Evolutionary conservation across 345 rosid species (phyloP).

Genomic region (Populus davidiana): DNA sequence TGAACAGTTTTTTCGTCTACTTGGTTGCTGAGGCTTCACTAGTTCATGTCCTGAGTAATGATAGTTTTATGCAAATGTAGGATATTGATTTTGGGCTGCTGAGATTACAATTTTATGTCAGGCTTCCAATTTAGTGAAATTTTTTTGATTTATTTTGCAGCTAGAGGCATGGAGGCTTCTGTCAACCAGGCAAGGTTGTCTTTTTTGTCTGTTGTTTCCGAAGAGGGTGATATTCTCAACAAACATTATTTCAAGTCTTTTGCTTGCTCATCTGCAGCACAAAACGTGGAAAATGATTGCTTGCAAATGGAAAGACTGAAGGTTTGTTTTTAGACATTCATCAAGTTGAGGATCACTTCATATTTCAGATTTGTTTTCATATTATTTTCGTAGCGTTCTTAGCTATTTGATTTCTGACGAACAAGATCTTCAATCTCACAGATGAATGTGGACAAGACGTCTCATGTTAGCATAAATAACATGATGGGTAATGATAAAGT

Average conservation of each 20-base stretch:
- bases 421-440: constrained; percentile 22
- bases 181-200: constrained; percentile 37
- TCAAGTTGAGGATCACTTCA: not conserved
- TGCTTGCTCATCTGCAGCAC: constrained; percentile 33
- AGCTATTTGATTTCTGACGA: not conserved
- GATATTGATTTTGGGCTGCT: too few relatives aligned
- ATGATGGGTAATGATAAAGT: constrained; percentile 9
- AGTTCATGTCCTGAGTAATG: too few relatives aligned
- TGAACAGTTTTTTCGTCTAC: not conserved
- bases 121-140: too few relatives aligned
- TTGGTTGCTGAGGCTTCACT: too few relatives aligned
- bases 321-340: constrained; percentile 26
- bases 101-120: too few relatives aligned
- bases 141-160: constrained; percentile 21
- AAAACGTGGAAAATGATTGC: constrained; percentile 36
- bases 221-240: constrained; percentile 29
- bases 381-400: not conserved
- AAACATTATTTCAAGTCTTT: constrained; percentile 35
- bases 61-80: too few relatives aligned
- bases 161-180: constrained; percentile 44
- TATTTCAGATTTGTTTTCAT: not conserved
- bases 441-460: constrained; percentile 34
- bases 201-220: constrained; percentile 41
- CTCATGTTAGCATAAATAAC: constrained; percentile 9
- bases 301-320: constrained; percentile 32